Evolutionary conservation across 345 rosid genomes (phyloP), one percentile per base, ranked within the genome.

Genomic region (Acer saccharum): DNA sequence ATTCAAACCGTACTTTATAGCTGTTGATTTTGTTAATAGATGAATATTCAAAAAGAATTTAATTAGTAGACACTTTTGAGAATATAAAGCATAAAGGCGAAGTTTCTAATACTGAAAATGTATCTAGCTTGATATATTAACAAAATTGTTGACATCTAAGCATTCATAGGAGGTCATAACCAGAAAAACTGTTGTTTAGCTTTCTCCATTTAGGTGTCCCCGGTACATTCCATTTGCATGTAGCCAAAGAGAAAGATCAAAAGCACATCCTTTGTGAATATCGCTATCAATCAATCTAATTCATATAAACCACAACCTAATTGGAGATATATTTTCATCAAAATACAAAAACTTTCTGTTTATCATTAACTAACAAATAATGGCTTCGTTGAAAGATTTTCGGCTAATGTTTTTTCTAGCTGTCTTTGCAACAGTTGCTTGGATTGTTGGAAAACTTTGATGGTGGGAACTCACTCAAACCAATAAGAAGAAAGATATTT

Each of bases 301-400:
- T 29, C 60, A 12, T 69, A 48, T 50, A 48, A 48, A 48, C 35
- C 35, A 35, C 6, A 35, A 17, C 7, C 3, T 16, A 65, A 2
- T 35, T 65, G 11, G 9, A 39, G 41, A 63, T 25, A 63, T 25
- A 16, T 54, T 54, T 69, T 61, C 29, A 10, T 69, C 9, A 25
- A 25, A 10, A 0, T 54, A 50, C 55, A 3, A 13, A 50, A 12
- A 11, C 16, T 50, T 50, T 50, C 55, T 50, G 3, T 13, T 4
- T 11, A 50, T 50, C 16, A 50, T 50, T 11, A 6, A 14, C 43
- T 0, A 20, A 46, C 3, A 39, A 3, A 21, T 73, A 58, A 60
- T 73, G 75, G 68, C 77, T 39, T 71, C 74, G 46, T 65, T 23
- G 29, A 43, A 43, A 18, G 20, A 11, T 68, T 48, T 41, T 41